Base-by-base conservation (phyloP, 805 yeast species). In the Wickerhamiella spandovensis region DNA sequence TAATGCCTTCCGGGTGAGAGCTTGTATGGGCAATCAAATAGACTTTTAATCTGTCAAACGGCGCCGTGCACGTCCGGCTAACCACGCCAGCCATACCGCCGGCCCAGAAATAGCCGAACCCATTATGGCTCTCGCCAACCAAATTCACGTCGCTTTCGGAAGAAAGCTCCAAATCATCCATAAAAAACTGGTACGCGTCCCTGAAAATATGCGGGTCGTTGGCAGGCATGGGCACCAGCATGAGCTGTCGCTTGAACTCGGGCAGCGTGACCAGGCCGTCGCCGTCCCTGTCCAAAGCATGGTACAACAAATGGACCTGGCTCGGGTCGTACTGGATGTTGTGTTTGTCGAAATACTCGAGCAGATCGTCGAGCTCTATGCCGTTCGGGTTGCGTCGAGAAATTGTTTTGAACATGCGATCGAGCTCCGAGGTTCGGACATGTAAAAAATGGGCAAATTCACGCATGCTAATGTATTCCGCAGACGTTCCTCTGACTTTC, bases 71-170 rank as follows among this genome's bases (percentile, higher is more conserved):
- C 0, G 97, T 88, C 67, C 98, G 79, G 13, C 96, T 87, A 3
- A 92, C 83, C 1, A 90, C 98, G 1, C 98, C 98, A 1, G 96
- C 84, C 20, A 89, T 65, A 0, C 98, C 98, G 39, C 98, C 98
- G 1, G 96, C 95, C 32, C 89, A 67, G 61, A 92, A 92, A 66
- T 79, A 92, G 0, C 97, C 96, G 54, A 87, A 74, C 30, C 96
- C 95, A 61, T 83, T 79, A 47, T 84, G 67, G 48, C 84, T 75
- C 55, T 86, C 95, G 62, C 79, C 80, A 43, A 82, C 81, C 37
- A 90, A 73, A 0, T 94, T 82, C 54, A 89, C 87, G 67, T 90
- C 97, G 64, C 96, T 96, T 59, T 90, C 97, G 0, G 95, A 77
- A 5, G 90, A 81, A 42, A 88, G 67, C 60, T 86, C 95, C 23